Evolutionary conservation across 2,329 filamentous ascomycete species (phyloP).

Genomic region (Aureobasidium subglaciale): DNA sequence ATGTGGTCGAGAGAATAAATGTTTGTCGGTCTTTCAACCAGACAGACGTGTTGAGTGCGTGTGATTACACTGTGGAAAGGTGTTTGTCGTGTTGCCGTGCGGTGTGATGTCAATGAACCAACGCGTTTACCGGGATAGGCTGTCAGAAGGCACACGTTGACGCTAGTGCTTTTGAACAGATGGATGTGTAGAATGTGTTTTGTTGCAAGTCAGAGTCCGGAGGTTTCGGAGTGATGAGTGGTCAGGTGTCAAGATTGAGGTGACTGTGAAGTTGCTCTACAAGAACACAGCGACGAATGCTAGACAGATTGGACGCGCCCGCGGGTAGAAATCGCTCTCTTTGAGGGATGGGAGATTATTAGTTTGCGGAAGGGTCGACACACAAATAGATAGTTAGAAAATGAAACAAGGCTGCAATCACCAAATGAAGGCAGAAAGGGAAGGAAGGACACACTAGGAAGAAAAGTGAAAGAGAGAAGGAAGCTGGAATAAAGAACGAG

Average conservation of each 20-base stretch:
- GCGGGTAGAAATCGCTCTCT: background rate
- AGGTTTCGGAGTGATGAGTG: slow-evolving; percentile 6
- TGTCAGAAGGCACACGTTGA: slow-evolving; percentile 13
- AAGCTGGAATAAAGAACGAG: slow-evolving; percentile 11
- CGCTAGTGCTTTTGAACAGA: slow-evolving; percentile 11
- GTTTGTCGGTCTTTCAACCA: slow-evolving; percentile 14
- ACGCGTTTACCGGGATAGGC: slow-evolving; percentile 5
- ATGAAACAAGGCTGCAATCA: slow-evolving; percentile 14
- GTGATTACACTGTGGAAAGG: background rate
- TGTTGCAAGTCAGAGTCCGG: background rate
- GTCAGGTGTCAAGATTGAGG: slow-evolving; percentile 7
- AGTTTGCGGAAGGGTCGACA: background rate
- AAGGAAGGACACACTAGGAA: slow-evolving; percentile 11
- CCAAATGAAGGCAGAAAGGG: slow-evolving; percentile 12
- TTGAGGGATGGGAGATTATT: slow-evolving; percentile 7
- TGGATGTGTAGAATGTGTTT: background rate
- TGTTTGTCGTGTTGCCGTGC: slow-evolving; percentile 11
- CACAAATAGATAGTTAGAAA: slow-evolving; percentile 13
- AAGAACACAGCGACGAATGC: slow-evolving; percentile 4
- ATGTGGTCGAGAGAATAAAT: slow-evolving; percentile 9
- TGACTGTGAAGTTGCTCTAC: slow-evolving; percentile 11
- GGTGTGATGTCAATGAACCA: slow-evolving; percentile 11
- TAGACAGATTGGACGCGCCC: background rate
- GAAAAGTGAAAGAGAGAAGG: slow-evolving; percentile 9
- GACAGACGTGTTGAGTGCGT: slow-evolving; percentile 1